Percentiles rank a stretch among this genome's conserved stretches.
These are phyloP conservation scores for Tubosaeta sp. DNA, from an alignment of 768 basidiomycete species.

Conservation along the genomic window DNA sequence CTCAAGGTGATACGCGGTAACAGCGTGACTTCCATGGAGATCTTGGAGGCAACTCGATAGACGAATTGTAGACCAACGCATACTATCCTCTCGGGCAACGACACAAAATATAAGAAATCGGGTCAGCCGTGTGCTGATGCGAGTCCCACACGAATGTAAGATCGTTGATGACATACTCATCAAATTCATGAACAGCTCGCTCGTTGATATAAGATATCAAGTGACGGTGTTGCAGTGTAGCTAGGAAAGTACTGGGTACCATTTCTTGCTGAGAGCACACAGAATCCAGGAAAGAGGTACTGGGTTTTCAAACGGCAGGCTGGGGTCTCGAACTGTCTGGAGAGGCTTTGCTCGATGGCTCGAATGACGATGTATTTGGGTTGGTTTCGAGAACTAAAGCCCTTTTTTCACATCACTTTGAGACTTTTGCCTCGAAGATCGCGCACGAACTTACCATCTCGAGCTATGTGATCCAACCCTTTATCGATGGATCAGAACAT, in stretches of 20 bases:
- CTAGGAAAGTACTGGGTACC: too few species aligned
- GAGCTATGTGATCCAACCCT: neutral
- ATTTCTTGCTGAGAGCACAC: too few species aligned
- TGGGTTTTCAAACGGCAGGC: too few species aligned
- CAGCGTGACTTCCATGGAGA: constrained; percentile 95
- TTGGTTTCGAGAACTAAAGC: too few species aligned
- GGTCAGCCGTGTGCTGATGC: neutral
- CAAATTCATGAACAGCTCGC: neutral
- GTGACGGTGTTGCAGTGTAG: neutral
- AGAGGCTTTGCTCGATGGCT: too few species aligned
- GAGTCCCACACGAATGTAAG: neutral
- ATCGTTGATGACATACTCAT: neutral
- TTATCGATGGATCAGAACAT: too few species aligned
- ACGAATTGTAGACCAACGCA: neutral
- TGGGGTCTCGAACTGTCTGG: too few species aligned
- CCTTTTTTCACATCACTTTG: too few species aligned
- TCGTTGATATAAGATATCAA: neutral
- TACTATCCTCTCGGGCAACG: neutral
- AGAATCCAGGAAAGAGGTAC: too few species aligned
- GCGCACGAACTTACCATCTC: neutral
- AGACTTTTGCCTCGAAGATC: too few species aligned
- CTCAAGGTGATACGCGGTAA: constrained; percentile 92
- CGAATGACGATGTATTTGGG: too few species aligned
- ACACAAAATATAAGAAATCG: neutral
- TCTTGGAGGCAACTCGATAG: constrained; percentile 57